Evolutionary conservation across 1,284 basidiomycete genomes (phyloP).

Genomic region (Microbotryum saponariae): DNA sequence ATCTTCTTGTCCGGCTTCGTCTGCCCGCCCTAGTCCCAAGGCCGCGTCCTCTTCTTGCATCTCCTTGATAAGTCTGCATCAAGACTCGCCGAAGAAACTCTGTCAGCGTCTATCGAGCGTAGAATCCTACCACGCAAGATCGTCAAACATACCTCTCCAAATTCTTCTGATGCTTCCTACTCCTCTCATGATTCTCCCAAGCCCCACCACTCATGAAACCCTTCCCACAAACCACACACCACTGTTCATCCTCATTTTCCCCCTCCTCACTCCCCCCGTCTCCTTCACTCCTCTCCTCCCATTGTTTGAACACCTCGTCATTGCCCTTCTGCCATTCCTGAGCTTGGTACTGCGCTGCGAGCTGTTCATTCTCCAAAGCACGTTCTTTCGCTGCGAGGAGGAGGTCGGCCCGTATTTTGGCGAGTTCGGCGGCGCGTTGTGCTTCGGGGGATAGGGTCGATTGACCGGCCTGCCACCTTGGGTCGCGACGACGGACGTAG

Average conservation of each 20-base stretch:
- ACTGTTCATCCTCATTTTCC: constrained; percentile 50
- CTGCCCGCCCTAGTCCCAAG: constrained; percentile 45
- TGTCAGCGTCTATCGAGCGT: too few species aligned
- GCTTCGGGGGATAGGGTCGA: constrained; percentile 27
- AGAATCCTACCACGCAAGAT: not conserved
- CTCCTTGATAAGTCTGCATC: constrained; percentile 52
- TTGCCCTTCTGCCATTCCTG: constrained; percentile 45
- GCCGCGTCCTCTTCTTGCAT: constrained; percentile 71
- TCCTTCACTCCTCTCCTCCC: constrained; percentile 50
- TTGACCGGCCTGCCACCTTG: constrained; percentile 53
- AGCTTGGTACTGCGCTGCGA: constrained; percentile 33
- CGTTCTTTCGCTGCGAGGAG: constrained; percentile 33
- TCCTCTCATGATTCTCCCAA: constrained; percentile 93
- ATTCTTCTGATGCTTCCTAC: constrained; percentile 87
- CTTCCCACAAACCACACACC: constrained; percentile 94
- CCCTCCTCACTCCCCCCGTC: constrained; percentile 28
- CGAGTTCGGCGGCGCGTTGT: constrained; percentile 24
- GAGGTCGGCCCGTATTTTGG: constrained; percentile 9
- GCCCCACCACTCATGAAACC: constrained; percentile 84
- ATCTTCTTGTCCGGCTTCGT: not conserved
- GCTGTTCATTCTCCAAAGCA: constrained; percentile 34
- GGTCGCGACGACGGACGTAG: constrained; percentile 89
- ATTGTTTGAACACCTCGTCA: constrained; percentile 35
- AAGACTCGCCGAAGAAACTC: not conserved
- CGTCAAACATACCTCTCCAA: constrained; percentile 53